phyloP scores from a whole-genome alignment of 2,329 filamentous ascomycete species.

The Nemania abortiva region DNA sequence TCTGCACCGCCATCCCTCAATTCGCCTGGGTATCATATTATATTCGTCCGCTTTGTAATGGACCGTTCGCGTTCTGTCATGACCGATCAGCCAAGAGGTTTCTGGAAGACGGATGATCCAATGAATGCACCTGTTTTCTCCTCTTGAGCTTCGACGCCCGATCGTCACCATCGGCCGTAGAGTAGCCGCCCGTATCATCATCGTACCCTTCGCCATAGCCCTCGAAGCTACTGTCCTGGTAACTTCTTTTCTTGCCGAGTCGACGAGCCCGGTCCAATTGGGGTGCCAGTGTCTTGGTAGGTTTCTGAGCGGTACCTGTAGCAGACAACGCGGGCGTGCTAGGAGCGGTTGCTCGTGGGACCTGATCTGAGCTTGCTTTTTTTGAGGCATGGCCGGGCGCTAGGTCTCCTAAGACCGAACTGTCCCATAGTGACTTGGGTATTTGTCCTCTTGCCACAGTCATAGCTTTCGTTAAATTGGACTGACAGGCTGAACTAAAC shows the following conservation, averaged over 20 bases:
- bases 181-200: constrained; percentile 76
- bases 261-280: constrained; percentile 71
- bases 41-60: constrained; percentile 61
- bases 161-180: constrained; percentile 78
- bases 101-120: constrained; percentile 47
- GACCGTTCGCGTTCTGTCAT: constrained; percentile 60
- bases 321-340: constrained; percentile 62
- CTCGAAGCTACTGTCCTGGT: constrained; percentile 79
- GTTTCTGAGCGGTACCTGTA: constrained; percentile 48
- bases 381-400: constrained; percentile 56
- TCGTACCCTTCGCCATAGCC: constrained; percentile 81
- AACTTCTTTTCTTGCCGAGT: constrained; percentile 78
- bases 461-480: constrained; percentile 63
- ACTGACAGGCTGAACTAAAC: constrained; percentile 59
- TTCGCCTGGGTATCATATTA: constrained; percentile 63
- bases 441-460: constrained; percentile 70
- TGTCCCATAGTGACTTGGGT: constrained; percentile 67
- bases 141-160: constrained; percentile 66
- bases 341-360: constrained; percentile 63
- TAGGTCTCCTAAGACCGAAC: constrained; percentile 69
- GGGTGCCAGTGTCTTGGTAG: constrained; percentile 53
- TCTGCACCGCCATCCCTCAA: constrained; percentile 29
- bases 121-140: constrained; percentile 71
- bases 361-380: constrained; percentile 55
- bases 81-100: constrained; percentile 56